phyloP scores from a whole-genome alignment of 78 protist genomes.

The Chrysochromulina parva region DNA sequence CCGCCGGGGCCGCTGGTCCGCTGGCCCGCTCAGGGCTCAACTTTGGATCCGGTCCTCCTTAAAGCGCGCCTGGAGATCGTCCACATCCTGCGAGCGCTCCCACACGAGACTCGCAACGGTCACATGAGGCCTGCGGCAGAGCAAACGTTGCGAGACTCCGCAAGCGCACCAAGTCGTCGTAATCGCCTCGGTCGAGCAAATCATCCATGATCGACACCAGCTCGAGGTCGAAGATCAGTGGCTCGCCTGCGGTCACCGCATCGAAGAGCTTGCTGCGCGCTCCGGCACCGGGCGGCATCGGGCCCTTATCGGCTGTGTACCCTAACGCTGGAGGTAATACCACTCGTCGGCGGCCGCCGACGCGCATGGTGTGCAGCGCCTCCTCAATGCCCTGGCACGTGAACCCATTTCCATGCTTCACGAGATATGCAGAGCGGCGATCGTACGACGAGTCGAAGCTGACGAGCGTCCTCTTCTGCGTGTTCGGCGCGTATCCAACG shows the following conservation, averaged over 20 bases:
- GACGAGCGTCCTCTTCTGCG: neutral
- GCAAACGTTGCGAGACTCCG: too few relatives aligned
- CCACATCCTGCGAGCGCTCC: too few relatives aligned
- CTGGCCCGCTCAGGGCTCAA: too few relatives aligned
- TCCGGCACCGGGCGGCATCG: neutral
- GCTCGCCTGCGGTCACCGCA: neutral
- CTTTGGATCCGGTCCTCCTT: too few relatives aligned
- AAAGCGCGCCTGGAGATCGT: too few relatives aligned
- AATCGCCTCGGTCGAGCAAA: neutral
- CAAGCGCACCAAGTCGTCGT: neutral
- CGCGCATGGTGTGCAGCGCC: neutral
- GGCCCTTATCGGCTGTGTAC: neutral
- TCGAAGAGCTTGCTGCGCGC: neutral
- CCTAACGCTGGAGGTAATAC: neutral
- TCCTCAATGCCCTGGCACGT: neutral
- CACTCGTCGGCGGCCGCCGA: conserved; percentile 12
- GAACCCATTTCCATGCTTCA: neutral
- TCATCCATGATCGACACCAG: neutral
- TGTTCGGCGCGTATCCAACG: neutral
- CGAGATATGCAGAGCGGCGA: neutral
- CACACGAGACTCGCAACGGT: too few relatives aligned
- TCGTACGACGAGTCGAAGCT: neutral
- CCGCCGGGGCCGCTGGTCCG: too few relatives aligned
- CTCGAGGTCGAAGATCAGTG: neutral
- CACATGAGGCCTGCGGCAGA: too few relatives aligned